These are phyloP conservation scores for Melampsora larici-populina DNA, from an alignment of 1,284 basidiomycete genomes.

Conservation along the genomic window DNA sequence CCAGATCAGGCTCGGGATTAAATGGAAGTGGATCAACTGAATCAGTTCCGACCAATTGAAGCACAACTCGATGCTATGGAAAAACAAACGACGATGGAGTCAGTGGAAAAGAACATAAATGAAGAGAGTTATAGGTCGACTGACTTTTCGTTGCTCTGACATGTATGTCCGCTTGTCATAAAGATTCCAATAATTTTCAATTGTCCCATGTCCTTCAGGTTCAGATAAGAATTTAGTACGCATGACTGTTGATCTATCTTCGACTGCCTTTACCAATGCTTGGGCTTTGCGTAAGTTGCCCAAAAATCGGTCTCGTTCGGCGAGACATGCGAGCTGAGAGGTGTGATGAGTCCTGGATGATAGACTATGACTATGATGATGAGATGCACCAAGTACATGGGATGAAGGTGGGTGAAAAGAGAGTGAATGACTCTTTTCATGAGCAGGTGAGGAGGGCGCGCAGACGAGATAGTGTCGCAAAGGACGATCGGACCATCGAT, in stretches of 20 bases:
- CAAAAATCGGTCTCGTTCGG: slow-evolving; percentile 72
- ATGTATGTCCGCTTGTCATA: slow-evolving; percentile 43
- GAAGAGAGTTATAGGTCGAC: slow-evolving; percentile 1
- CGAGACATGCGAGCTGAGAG: slow-evolving; percentile 64
- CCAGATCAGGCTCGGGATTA: not conserved
- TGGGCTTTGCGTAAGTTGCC: slow-evolving; percentile 81
- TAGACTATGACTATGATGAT: slow-evolving; percentile 75
- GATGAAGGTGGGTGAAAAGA: slow-evolving; percentile 67
- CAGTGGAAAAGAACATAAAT: not conserved
- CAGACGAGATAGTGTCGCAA: slow-evolving; percentile 37
- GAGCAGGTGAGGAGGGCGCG: slow-evolving; percentile 24
- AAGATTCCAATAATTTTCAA: slow-evolving; percentile 43
- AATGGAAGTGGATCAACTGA: slow-evolving; percentile 30
- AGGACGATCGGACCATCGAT: slow-evolving; percentile 28
- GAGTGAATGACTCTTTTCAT: slow-evolving; percentile 74
- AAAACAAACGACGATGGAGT: not conserved
- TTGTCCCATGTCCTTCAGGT: slow-evolving; percentile 5
- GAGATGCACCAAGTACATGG: slow-evolving; percentile 64
- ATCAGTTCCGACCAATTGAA: slow-evolving; percentile 41
- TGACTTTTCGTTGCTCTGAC: slow-evolving; percentile 39
- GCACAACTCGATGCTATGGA: slow-evolving; percentile 39
- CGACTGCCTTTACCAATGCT: slow-evolving; percentile 59
- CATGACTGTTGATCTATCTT: slow-evolving; percentile 43
- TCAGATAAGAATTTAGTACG: slow-evolving; percentile 34
- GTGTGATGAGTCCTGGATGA: slow-evolving; percentile 72